A percentile compares a stretch with the other conserved stretches of the same genome.
These are phyloP conservation scores for Phytopythium litorale DNA, from an alignment of 352 stramenopile species.

Conservation along the genomic window DNA sequence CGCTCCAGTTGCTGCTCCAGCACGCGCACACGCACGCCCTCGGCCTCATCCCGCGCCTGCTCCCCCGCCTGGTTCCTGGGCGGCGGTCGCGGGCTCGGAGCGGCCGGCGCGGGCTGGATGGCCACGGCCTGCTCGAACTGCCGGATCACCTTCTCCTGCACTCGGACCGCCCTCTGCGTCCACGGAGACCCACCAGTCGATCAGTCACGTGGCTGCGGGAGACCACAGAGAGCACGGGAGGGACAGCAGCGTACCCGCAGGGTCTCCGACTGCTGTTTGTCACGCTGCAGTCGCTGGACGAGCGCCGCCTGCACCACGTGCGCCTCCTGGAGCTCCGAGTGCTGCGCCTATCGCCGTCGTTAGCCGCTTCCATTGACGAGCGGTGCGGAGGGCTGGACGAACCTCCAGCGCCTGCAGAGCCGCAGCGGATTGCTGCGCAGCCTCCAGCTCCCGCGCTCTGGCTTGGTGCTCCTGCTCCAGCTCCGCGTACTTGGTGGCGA, in stretches of 20 bases:
- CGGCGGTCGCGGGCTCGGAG: not conserved
- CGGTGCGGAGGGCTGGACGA: not conserved
- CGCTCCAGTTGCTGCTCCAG: constrained; percentile 63
- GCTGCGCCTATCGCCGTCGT: constrained; percentile 18
- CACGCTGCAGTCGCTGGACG: constrained; percentile 63
- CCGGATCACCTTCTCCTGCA: constrained; percentile 79
- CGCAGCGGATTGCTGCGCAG: constrained; percentile 24
- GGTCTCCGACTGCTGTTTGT: constrained; percentile 45
- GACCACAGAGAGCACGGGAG: not conserved
- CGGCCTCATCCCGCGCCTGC: constrained; percentile 20
- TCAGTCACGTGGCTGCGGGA: not conserved
- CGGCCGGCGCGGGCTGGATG: constrained; percentile 20
- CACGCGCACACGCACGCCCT: constrained; percentile 51
- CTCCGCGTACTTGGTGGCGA: constrained; percentile 64
- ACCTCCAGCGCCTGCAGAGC: constrained; percentile 44
- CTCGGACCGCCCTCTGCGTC: constrained; percentile 51
- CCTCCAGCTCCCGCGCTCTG: constrained; percentile 29
- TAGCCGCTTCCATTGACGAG: not conserved
- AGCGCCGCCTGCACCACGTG: constrained; percentile 63
- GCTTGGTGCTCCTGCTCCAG: constrained; percentile 39
- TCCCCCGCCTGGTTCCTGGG: not conserved
- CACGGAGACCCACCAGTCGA: not conserved
- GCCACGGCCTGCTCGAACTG: constrained; percentile 71
- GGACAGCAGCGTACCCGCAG: constrained; percentile 34
- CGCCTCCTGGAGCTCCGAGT: constrained; percentile 62